Conservation (phyloP, 441 rosid species). For the Biscutella laevigata region DNA sequence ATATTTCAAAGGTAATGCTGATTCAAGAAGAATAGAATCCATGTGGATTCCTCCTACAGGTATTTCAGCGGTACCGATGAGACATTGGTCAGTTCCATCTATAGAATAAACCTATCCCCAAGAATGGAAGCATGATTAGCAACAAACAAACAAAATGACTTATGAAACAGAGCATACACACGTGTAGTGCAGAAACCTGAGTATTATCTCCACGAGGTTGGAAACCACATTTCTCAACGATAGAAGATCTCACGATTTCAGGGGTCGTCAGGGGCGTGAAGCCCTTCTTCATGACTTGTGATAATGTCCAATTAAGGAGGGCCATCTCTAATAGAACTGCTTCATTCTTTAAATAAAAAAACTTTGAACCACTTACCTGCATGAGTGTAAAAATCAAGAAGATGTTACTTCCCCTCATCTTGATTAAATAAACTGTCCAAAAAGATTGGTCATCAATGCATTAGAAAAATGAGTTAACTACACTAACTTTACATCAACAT, state of each 20-base stretch:
- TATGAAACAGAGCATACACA: slow-evolving; percentile 2
- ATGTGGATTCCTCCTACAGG: slow-evolving; percentile 93
- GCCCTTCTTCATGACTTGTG: slow-evolving; percentile 80
- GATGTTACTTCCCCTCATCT: too few species aligned
- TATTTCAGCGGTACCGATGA: slow-evolving; percentile 94
- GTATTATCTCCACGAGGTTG: slow-evolving; percentile 96
- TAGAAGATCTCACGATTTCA: slow-evolving; percentile 83
- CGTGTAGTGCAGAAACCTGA: slow-evolving; percentile 47
- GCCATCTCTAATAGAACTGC: slow-evolving; percentile 91
- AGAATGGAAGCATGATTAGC: neutral
- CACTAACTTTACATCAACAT: too few species aligned
- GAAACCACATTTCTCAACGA: slow-evolving; percentile 93
- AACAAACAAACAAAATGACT: neutral
- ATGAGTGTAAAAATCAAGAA: neutral
- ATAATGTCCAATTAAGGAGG: slow-evolving; percentile 75
- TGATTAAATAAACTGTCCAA: too few species aligned
- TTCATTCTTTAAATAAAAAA: slow-evolving; percentile 87
- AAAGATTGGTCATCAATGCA: too few species aligned
- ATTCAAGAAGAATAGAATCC: slow-evolving; percentile 74
- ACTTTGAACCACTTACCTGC: slow-evolving; percentile 95
- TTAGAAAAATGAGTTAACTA: too few species aligned
- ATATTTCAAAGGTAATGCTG: slow-evolving; percentile 62
- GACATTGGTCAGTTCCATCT: slow-evolving; percentile 79
- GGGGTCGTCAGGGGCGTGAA: slow-evolving; percentile 74
- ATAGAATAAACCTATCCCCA: slow-evolving; percentile 73